phyloP scores from a whole-genome alignment of 345 rosid species.

The Stellera chamaejasme region DNA sequence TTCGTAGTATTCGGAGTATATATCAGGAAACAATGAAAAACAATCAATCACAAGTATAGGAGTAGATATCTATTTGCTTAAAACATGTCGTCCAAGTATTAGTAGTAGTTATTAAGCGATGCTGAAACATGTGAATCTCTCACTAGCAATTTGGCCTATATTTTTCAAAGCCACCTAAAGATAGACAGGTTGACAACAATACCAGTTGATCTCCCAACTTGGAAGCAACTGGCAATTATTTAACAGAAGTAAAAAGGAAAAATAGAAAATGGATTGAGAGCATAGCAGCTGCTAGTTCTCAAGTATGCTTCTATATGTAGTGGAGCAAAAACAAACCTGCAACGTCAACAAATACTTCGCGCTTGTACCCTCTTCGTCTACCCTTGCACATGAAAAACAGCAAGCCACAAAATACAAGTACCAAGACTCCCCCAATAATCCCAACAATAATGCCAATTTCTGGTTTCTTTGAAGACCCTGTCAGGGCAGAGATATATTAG shows the following conservation, averaged over 20 bases:
- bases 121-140: no score
- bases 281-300: neutral
- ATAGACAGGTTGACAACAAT: neutral
- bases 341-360: constrained; percentile 86
- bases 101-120: no score
- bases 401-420: constrained; percentile 43
- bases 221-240: no score
- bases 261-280: constrained; percentile 1
- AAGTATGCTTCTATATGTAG: no score
- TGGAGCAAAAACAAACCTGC: constrained; percentile 39
- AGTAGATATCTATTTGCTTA: no score
- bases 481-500: constrained; percentile 8
- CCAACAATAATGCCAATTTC: constrained; percentile 64
- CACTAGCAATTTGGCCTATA: no score
- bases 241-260: neutral
- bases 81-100: no score
- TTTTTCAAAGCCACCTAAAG: no score
- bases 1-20: no score
- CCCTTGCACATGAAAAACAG: constrained; percentile 50
- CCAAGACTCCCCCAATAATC: constrained; percentile 46
- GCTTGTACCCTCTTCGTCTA: constrained; percentile 53
- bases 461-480: constrained; percentile 62
- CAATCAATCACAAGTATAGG: no score
- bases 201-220: neutral
- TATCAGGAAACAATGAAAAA: no score